Evolutionary conservation across 2,329 filamentous ascomycete genomes (phyloP).

Genomic region (Fusarium staphyleae): DNA sequence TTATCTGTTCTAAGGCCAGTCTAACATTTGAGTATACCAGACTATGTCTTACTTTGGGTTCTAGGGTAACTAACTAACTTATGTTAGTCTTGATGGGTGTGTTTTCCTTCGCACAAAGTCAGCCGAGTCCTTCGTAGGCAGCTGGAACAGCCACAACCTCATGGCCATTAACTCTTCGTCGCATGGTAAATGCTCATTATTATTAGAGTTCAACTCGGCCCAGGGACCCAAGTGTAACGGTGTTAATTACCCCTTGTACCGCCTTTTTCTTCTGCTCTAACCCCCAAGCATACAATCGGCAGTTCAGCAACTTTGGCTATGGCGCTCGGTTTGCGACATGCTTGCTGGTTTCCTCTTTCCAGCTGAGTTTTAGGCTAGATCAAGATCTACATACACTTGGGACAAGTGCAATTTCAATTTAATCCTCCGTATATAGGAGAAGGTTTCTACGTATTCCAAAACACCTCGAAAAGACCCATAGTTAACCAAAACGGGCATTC

Average conservation of each 20-base stretch:
- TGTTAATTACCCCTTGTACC: not conserved
- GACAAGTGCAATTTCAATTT: not conserved
- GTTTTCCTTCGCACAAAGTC: no score
- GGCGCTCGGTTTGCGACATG: conserved; percentile 27
- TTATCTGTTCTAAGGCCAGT: no score
- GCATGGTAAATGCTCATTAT: not conserved
- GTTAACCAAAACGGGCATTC: conserved; percentile 14
- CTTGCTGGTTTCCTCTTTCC: not conserved
- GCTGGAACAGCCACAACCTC: not conserved
- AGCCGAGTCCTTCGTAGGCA: not conserved
- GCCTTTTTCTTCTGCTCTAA: not conserved
- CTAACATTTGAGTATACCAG: no score
- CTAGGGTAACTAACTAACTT: no score
- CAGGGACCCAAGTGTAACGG: not conserved
- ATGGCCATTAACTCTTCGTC: not conserved
- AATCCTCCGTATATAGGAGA: not conserved
- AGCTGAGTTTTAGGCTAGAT: not conserved
- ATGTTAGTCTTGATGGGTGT: no score
- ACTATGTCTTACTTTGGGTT: no score
- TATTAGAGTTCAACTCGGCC: not conserved
- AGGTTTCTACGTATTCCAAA: not conserved
- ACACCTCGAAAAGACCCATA: not conserved
- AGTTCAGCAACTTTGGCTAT: conserved; percentile 33
- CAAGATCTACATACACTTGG: not conserved
- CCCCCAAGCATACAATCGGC: conserved; percentile 5